phyloP scores from a whole-genome alignment of 331 rosid genomes.

The Ulmus americana region DNA sequence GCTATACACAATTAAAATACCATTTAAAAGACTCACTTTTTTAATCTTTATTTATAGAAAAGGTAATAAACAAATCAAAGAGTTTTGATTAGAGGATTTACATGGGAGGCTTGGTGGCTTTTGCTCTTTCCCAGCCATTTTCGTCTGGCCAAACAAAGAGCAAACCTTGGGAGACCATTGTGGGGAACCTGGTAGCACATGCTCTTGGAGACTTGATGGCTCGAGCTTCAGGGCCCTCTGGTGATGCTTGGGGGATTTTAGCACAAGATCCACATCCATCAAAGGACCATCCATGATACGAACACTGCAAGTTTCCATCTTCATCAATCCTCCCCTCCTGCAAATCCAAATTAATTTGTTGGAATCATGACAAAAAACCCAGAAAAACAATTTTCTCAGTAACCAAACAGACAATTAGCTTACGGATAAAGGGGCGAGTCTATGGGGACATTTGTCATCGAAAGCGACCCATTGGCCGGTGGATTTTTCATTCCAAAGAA shows the following conservation, averaged over 20 bases:
- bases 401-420: slow-evolving; percentile 11
- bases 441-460: slow-evolving; percentile 90
- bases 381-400: not conserved
- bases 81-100: slow-evolving; percentile 21
- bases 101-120: slow-evolving; percentile 66
- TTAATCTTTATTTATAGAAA: not conserved
- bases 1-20: not conserved
- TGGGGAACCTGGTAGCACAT: slow-evolving; percentile 67
- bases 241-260: slow-evolving; percentile 74
- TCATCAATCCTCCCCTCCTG: slow-evolving; percentile 97
- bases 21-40: not conserved
- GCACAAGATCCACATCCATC: slow-evolving; percentile 79
- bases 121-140: slow-evolving; percentile 86
- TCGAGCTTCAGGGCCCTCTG: slow-evolving; percentile 84
- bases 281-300: slow-evolving; percentile 97
- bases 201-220: slow-evolving; percentile 75
- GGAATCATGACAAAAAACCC: not conserved
- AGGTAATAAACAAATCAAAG: slow-evolving; percentile 8
- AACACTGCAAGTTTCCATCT: slow-evolving; percentile 83
- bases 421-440: slow-evolving; percentile 89
- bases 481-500: slow-evolving; percentile 67
- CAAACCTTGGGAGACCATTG: slow-evolving; percentile 79
- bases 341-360: slow-evolving; percentile 13
- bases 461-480: slow-evolving; percentile 74
- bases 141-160: slow-evolving; percentile 97